Base-by-base conservation (phyloP, 345 rosid species). In the Populus simonii region DNA sequence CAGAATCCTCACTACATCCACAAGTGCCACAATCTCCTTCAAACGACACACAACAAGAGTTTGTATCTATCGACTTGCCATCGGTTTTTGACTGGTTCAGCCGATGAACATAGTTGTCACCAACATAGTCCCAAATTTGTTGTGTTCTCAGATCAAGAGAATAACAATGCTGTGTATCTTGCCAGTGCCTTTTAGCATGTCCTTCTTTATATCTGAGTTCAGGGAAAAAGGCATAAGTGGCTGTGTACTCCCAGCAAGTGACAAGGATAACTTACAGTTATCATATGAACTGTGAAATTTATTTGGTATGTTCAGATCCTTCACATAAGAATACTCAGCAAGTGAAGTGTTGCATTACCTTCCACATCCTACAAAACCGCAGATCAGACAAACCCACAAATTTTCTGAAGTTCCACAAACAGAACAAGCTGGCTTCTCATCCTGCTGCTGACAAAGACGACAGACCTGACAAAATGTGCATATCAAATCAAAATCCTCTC, bases 121-220 rank as follows among this genome's bases (percentile, higher is more conserved):
- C 98, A 81, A 91, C 97, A 80, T 96, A 96, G 86, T 96, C 98
- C 97, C 98, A 93, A 36, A 96, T 93, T 84, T 96, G 97, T 59
- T 93, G 95, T 53, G 98, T 89, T 73, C 88, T 86, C 81, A 93
- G 79, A 87, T 96, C 98, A 75, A 96, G 91, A 74, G 97, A 93
- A 79, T 96, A 96, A 77, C 91, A 89, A 71, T 96, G 98, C 81
- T 96, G 94, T 3, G 89, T 90, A 78, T 93, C 90, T 86, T 93
- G 89, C 97, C 99, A 92, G 57, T 93, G 99, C 84, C 89, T 87
- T 55, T 91, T 89, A 65, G 95, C 97, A 70, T 93, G 97, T 71
- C 94, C 90, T 86, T 93, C 98, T 86, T 92, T 96, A 84, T 96
- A 96, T 84, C 99, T 96, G 86, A 65, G 80, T 70, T 74, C 75